Conservation (phyloP, 2,329 filamentous ascomycete species). For the Sporothrix pseudoabietina region DNA sequence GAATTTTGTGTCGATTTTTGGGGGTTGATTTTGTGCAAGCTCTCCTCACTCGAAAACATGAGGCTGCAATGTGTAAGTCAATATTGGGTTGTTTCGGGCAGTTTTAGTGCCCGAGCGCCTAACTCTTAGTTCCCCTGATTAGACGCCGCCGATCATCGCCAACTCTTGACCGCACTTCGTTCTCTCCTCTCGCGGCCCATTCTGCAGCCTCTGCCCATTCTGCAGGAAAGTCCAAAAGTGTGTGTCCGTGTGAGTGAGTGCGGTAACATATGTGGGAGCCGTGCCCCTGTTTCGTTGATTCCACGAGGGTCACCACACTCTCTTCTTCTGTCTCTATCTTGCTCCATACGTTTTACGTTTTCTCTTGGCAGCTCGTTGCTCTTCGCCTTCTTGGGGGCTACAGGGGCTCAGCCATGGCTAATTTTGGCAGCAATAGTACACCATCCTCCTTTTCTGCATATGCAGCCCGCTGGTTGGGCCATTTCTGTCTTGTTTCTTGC, state of each 20-base stretch:
- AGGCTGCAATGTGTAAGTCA: background rate
- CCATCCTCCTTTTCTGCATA: background rate
- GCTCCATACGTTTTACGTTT: background rate
- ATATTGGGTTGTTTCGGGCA: background rate
- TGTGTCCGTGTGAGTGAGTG: background rate
- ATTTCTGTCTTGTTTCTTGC: background rate
- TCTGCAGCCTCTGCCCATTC: background rate
- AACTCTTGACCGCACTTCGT: no score
- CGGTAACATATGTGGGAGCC: background rate
- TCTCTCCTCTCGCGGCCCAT: background rate
- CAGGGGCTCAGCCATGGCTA: constrained; percentile 13
- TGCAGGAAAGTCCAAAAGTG: background rate
- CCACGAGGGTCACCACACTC: background rate
- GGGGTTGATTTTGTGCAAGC: background rate
- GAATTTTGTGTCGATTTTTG: background rate
- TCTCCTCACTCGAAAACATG: no score
- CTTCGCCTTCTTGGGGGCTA: background rate
- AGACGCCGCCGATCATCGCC: constrained; percentile 10
- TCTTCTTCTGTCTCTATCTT: background rate
- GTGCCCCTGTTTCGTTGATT: background rate
- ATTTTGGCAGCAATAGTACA: background rate
- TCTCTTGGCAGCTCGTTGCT: background rate
- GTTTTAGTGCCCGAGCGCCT: constrained; percentile 18
- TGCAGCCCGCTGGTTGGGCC: constrained; percentile 3
- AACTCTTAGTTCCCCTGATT: constrained; percentile 4